Percentiles rank a stretch among this genome's conserved stretches.
phyloP scores from a whole-genome alignment of 2,329 filamentous ascomycete species.

The Alternaria conjuncta region DNA sequence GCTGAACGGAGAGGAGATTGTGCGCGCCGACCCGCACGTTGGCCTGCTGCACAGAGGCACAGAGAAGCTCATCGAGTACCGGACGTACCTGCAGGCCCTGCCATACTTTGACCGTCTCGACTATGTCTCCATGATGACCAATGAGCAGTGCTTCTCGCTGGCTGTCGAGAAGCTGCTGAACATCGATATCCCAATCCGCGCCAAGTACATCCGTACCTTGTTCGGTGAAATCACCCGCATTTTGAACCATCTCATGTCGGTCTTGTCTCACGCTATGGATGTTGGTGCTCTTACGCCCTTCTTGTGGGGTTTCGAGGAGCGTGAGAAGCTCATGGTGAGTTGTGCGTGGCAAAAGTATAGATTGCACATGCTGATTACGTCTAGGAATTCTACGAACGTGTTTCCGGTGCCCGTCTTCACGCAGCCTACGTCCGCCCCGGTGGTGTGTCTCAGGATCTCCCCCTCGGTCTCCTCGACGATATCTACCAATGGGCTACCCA shows the following conservation, averaged over 20 bases:
- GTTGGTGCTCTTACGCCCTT: constrained; percentile 97
- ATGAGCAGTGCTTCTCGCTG: constrained; percentile 95
- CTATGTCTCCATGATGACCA: constrained; percentile 99
- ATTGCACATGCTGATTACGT: constrained; percentile 12
- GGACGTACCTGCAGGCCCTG: constrained; percentile 96
- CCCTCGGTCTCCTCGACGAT: constrained; percentile 91
- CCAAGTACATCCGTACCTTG: constrained; percentile 95
- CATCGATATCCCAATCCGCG: constrained; percentile 90
- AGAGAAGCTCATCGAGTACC: constrained; percentile 99
- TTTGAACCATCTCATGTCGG: constrained; percentile 97
- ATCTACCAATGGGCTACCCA: constrained; percentile 99
- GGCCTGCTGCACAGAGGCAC: constrained; percentile 95
- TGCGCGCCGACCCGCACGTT: constrained; percentile 95
- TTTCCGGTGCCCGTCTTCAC: constrained; percentile 96
- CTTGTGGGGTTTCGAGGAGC: constrained; percentile 99
- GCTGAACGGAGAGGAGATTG: constrained; percentile 95
- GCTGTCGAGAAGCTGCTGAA: constrained; percentile 98
- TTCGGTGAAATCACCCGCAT: constrained; percentile 95
- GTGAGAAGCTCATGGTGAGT: constrained; percentile 97
- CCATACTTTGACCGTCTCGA: constrained; percentile 99
- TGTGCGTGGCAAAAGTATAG: neutral
- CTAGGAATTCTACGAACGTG: constrained; percentile 99
- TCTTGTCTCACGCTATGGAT: constrained; percentile 97
- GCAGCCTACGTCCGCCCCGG: constrained; percentile 96
- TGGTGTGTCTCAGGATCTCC: constrained; percentile 94